Conservation (phyloP, 2,329 filamentous ascomycete species). For the Colletotrichum sp. region DNA sequence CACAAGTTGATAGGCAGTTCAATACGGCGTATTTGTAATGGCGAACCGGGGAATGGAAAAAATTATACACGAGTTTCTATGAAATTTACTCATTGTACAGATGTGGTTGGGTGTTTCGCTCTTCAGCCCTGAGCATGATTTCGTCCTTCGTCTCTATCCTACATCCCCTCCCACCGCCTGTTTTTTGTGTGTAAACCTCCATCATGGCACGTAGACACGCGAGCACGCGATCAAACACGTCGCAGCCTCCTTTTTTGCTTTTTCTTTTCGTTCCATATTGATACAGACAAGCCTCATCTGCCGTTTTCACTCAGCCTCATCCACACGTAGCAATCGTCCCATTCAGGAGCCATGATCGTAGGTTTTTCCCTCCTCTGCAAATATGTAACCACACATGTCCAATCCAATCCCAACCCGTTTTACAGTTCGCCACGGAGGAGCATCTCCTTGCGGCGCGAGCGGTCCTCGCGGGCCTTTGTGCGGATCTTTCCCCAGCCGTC, state of each 20-base stretch:
- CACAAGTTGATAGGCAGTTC: background rate
- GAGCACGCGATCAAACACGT: background rate
- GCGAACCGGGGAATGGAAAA: background rate
- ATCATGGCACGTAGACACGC: constrained; percentile 5
- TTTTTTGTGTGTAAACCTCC: background rate
- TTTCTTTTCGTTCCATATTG: background rate
- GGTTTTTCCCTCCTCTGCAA: background rate
- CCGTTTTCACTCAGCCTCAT: background rate
- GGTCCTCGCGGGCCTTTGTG: constrained; percentile 59
- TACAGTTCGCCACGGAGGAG: constrained; percentile 58
- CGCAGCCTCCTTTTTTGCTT: background rate
- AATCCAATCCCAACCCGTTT: background rate
- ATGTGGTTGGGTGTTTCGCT: background rate
- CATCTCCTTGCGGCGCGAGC: constrained; percentile 57
- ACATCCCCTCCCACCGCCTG: background rate
- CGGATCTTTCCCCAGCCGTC: constrained; percentile 63
- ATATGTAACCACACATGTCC: background rate
- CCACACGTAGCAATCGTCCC: background rate
- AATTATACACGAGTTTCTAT: background rate
- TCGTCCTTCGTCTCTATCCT: constrained; percentile 7
- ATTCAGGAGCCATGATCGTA: background rate
- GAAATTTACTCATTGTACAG: constrained; percentile 8
- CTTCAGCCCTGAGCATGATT: background rate
- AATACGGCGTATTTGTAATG: background rate
- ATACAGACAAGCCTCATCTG: background rate